A percentile compares a stretch with the other conserved stretches of the same genome.
Evolutionary conservation across 2,329 filamentous ascomycete genomes (phyloP).

Genomic region (Sphaerostilbella broomeana): DNA sequence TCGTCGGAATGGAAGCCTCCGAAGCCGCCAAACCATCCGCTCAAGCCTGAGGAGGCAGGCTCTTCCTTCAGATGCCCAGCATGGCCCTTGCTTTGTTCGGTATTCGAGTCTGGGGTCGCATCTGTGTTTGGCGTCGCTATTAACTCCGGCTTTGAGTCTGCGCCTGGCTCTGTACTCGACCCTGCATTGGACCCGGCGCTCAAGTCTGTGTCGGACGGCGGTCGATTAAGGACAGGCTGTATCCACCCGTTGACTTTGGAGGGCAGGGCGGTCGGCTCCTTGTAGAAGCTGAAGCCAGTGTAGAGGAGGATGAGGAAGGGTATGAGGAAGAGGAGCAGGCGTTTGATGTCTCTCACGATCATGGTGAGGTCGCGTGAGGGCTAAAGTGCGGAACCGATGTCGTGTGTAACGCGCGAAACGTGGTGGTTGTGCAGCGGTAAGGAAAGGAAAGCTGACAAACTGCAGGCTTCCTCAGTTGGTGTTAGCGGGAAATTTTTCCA

Average conservation of each 20-base stretch:
- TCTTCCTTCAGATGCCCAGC: neutral
- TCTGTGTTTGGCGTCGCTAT: neutral
- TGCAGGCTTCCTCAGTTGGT: conserved; percentile 1
- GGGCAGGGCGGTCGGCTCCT: neutral
- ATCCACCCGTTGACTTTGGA: conserved; percentile 2
- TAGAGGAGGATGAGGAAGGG: conserved; percentile 26
- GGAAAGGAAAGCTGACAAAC: neutral
- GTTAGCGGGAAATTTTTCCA: neutral
- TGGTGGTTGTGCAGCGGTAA: neutral
- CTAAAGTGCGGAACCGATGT: neutral
- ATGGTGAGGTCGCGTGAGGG: conserved; percentile 18
- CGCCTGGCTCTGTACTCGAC: neutral
- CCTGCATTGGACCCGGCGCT: neutral
- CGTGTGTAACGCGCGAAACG: neutral
- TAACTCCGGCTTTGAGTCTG: neutral
- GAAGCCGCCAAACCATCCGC: too few relatives aligned
- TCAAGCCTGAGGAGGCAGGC: too few relatives aligned
- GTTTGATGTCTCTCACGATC: conserved; percentile 28
- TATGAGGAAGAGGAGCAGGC: conserved; percentile 25
- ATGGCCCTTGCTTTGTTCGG: neutral
- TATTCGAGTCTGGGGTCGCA: neutral
- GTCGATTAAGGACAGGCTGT: conserved; percentile 1
- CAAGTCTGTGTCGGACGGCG: neutral
- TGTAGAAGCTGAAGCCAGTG: conserved; percentile 20
- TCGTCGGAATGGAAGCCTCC: too few relatives aligned